Evolutionary conservation across 805 yeast species (phyloP).

Genomic region (Sugiyamaella lignohabitans): DNA sequence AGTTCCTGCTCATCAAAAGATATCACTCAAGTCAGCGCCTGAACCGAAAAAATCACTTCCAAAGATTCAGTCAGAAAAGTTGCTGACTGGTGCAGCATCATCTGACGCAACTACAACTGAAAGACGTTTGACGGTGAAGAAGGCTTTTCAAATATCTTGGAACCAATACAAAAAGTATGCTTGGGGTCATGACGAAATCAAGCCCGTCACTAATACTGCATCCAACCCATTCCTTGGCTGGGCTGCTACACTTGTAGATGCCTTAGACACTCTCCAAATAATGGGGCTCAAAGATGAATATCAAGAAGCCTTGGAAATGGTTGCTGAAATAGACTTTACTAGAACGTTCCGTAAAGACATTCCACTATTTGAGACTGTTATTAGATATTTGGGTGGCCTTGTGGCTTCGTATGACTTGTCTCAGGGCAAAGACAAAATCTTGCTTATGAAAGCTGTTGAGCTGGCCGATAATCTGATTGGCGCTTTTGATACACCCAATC

Average conservation of each 20-base stretch:
- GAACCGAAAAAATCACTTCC: not conserved
- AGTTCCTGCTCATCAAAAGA: slow-evolving; percentile 5
- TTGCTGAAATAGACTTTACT: slow-evolving; percentile 37
- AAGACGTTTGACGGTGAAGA: slow-evolving; percentile 31
- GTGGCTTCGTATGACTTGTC: slow-evolving; percentile 48
- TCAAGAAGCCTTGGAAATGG: slow-evolving; percentile 33
- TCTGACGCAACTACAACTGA: slow-evolving; percentile 19
- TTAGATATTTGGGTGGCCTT: slow-evolving; percentile 48
- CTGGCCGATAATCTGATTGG: slow-evolving; percentile 45
- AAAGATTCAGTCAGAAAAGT: not conserved
- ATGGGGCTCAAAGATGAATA: slow-evolving; percentile 40
- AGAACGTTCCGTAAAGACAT: slow-evolving; percentile 36
- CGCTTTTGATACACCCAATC: slow-evolving; percentile 54
- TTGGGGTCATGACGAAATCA: slow-evolving; percentile 43
- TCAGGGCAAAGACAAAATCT: slow-evolving; percentile 27
- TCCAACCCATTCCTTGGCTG: slow-evolving; percentile 42
- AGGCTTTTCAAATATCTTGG: slow-evolving; percentile 42
- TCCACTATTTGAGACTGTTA: slow-evolving; percentile 47
- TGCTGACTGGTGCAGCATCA: slow-evolving; percentile 23
- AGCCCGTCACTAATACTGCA: slow-evolving; percentile 33
- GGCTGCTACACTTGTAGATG: slow-evolving; percentile 48
- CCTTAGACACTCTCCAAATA: slow-evolving; percentile 46
- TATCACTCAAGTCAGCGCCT: not conserved
- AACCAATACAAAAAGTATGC: slow-evolving; percentile 36
- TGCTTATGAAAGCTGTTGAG: slow-evolving; percentile 38